Base-by-base conservation (phyloP, 2,329 filamentous ascomycete genomes). In the Penicillium sp. region DNA sequence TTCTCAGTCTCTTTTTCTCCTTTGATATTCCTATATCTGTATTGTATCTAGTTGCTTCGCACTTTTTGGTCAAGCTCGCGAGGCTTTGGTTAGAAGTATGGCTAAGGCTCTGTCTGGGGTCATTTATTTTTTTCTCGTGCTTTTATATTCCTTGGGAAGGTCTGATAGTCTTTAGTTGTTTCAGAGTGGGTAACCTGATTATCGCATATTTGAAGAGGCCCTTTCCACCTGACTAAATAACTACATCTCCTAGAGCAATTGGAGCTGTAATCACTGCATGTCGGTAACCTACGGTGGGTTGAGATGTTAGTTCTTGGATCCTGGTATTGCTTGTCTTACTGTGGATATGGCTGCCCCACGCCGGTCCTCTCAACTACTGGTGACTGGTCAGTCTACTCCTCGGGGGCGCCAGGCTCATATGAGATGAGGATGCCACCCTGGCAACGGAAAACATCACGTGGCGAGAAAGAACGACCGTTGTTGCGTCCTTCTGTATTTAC, bases 1-100 rank as follows among this genome's bases (percentile, higher is more conserved):
- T 41, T 51, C 24, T 54, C 31, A 31, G 6, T 31, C 31, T 36
- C 60, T 33, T 54, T 47, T 58, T 50, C 22, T 60, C 36, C 57
- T 58, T 59, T 60, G 46, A 35, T 44, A 63, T 66, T 61, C 37
- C 59, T 49, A 66, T 65, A 60, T 62, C 60, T 70, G 68, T 72
- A 73, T 66, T 73, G 71, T 71, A 73, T 66, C 68, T 71, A 70
- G 68, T 69, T 61, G 55, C 58, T 63, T 62, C 55, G 44, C 50
- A 24, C 46, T 52, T 58, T 50, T 56, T 58, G 53, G 22, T 52
- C 52, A 49, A 60, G 24, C 55, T 55, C 46, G 39, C 27, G 51
- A 47, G 57, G 54, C 54, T 44, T 56, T 37, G 47, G 18, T 43
- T 18, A 51, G 51, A 59, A 41, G 22, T 22, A 50, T 58, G 60